Conservation (phyloP, 163 green algal genomes). For the Prototheca wickerhamii region DNA sequence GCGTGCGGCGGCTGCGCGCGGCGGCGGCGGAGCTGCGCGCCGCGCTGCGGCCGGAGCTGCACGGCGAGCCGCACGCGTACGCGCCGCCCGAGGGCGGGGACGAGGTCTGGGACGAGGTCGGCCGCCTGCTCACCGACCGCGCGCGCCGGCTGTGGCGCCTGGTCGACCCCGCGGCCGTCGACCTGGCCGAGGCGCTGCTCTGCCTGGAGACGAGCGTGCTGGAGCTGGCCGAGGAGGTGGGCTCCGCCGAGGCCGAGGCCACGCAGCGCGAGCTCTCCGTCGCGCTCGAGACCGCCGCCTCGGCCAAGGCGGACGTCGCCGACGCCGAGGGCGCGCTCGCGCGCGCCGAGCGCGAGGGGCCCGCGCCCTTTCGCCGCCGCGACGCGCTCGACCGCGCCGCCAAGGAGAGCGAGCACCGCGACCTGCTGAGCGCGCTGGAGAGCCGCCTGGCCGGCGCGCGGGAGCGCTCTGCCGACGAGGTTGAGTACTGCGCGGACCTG, state of each 20-base stretch:
- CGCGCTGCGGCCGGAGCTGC: no score
- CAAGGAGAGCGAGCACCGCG: conserved; percentile 42
- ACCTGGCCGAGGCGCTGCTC: conserved; percentile 23
- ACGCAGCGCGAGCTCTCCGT: conserved; percentile 8
- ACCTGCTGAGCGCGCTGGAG: conserved; percentile 29
- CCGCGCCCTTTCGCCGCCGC: conserved; percentile 58
- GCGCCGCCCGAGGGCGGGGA: conserved; percentile 2
- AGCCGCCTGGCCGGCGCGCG: conserved; percentile 19
- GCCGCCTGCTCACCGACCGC: no score
- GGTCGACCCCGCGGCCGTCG: not conserved
- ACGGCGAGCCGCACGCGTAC: no score
- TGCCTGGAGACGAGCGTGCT: conserved; percentile 19
- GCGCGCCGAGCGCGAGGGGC: conserved; percentile 44
- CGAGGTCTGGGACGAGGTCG: conserved; percentile 22
- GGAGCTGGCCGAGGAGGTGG: conserved; percentile 26
- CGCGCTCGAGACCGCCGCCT: not conserved
- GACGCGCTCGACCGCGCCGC: conserved; percentile 45
- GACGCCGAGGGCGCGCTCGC: conserved; percentile 22
- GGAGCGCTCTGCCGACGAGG: conserved; percentile 13
- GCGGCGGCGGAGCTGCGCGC: no score
- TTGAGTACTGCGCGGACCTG: not conserved
- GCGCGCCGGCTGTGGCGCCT: no score
- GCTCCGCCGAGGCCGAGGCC: conserved; percentile 9
- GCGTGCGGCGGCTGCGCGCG: conserved; percentile 7
- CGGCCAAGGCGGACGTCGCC: not conserved